Evolutionary conservation across 257 asterid species (phyloP).

Genomic region (Phtheirospermum japonicum): DNA sequence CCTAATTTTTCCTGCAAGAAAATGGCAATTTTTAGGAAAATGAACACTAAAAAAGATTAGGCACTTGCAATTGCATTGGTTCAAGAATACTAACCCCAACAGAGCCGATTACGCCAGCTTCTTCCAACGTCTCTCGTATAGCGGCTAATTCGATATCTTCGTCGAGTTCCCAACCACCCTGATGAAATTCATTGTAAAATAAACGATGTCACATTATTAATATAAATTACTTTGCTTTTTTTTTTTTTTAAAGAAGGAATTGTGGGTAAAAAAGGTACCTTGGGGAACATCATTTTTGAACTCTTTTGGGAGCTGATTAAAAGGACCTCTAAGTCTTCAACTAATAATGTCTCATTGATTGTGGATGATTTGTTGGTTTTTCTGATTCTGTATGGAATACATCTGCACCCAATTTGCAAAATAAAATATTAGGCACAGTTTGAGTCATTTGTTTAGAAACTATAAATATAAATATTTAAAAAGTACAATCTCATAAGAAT

Average conservation of each 20-base stretch:
- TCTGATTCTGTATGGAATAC: slow-evolving; percentile 68
- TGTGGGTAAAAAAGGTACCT: slow-evolving; percentile 42
- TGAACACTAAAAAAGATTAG: background rate
- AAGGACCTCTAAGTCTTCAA: slow-evolving; percentile 70
- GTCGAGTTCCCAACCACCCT: slow-evolving; percentile 94
- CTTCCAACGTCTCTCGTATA: slow-evolving; percentile 75
- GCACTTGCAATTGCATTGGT: background rate
- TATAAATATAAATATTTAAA: background rate
- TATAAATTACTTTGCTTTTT: no score
- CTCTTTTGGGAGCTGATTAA: slow-evolving; percentile 81
- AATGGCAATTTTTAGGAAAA: slow-evolving; percentile 8
- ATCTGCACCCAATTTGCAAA: slow-evolving; percentile 39
- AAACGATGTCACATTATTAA: no score
- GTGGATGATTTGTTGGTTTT: slow-evolving; percentile 30
- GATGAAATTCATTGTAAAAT: background rate
- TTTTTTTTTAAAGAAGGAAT: background rate
- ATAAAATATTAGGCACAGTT: slow-evolving; percentile 14
- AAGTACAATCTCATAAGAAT: no score
- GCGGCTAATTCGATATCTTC: slow-evolving; percentile 82
- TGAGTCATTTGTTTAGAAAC: background rate
- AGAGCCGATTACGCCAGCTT: slow-evolving; percentile 75
- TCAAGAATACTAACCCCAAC: slow-evolving; percentile 48
- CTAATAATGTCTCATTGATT: slow-evolving; percentile 20
- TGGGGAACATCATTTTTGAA: slow-evolving; percentile 80
- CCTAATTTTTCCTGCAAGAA: slow-evolving; percentile 63